phyloP scores from a whole-genome alignment of 345 rosid genomes.

The Cardamine resedifolia region DNA sequence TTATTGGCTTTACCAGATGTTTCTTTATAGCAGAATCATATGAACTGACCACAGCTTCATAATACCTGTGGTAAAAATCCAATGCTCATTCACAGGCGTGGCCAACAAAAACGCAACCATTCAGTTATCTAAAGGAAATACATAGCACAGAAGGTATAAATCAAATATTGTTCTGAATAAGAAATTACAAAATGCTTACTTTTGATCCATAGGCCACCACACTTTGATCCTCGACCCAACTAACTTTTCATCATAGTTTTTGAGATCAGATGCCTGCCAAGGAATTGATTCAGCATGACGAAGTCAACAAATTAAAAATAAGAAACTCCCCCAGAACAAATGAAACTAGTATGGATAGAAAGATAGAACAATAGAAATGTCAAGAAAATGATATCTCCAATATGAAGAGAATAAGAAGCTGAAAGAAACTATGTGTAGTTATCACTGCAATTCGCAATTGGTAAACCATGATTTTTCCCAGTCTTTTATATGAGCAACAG shows the following conservation, averaged over 20 bases:
- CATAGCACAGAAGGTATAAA: conserved; percentile 1
- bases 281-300: conserved; percentile 15
- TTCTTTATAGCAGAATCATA: conserved; percentile 57
- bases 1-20: conserved; percentile 59
- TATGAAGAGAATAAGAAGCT: background rate
- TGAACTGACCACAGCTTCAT: conserved; percentile 56
- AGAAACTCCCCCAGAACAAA: background rate
- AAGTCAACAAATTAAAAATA: background rate
- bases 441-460: background rate
- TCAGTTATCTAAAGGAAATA: conserved; percentile 12
- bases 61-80: conserved; percentile 54
- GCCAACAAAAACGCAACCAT: conserved; percentile 7
- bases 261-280: conserved; percentile 54
- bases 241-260: conserved; percentile 48
- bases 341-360: background rate
- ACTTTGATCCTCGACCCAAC: conserved; percentile 77
- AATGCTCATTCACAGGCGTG: conserved; percentile 7
- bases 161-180: background rate
- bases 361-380: background rate
- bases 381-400: background rate
- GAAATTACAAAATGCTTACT: conserved; percentile 42
- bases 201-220: conserved; percentile 82
- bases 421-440: background rate
- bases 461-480: background rate
- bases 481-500: background rate